Evolutionary conservation across 2,329 filamentous ascomycete species (phyloP), one percentile per base, ranked within the genome.

Genomic region (Arthrobotrys conoides): DNA sequence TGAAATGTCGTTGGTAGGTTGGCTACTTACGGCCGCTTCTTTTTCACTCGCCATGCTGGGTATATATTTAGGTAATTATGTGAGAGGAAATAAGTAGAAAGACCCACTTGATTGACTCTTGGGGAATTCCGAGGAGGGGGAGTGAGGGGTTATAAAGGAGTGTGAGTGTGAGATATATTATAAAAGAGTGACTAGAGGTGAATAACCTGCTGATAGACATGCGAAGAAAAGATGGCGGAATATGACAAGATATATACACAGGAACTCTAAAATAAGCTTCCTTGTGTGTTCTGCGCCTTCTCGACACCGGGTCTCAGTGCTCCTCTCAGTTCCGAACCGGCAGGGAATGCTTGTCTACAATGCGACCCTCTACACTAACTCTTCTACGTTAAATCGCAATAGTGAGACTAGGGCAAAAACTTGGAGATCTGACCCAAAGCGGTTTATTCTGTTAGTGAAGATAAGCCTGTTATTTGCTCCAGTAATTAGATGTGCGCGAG

Each of bases 201-300:
- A 24, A 10, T 41, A 71, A 41, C 57, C 57, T 44, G 48, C 22
- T 44, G 55, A 63, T 64, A 18, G 22, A 20, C 12, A 59, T 44
- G 36, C 36, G 12, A 14, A 5, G 16, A 41, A 38, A 63, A 20
- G 46, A 69, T 24, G 33, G 64, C 22, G 67, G 73, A 66, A 71
- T 67, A 55, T 71, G 61, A 46, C 68, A 68, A 71, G 41, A 67
- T 71, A 68, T 76, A 77, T 71, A 77, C 71, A 57, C 38, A 24
- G 53, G 61, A 71, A 71, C 48, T 67, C 53, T 71, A 77, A 77
- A 77, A 63, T 71, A 77, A 77, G 73, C 67, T 77, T 77, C 72
- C 65, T 67, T 66, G 46, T 53, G 48, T 55, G 59, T 67, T 73
- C 51, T 61, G 51, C 48, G 38, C 36, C 48, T 53, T 63, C 48